Conservation (phyloP, 768 basidiomycete genomes). For the Leccinum obscurum region DNA sequence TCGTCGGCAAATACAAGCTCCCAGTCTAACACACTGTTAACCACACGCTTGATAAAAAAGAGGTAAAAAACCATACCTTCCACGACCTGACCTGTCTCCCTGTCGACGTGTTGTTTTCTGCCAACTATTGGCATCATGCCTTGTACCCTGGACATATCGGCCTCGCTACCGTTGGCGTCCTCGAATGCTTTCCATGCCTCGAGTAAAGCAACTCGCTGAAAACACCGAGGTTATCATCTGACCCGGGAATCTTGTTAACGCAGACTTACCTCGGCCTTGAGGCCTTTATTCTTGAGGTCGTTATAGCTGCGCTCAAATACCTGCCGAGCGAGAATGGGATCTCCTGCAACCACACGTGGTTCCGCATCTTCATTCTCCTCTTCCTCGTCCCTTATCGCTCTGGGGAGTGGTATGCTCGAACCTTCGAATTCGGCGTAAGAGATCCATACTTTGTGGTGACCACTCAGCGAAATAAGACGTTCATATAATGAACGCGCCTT, state of each 20-base stretch:
- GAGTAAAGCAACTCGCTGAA: conserved; percentile 84
- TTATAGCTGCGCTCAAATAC: conserved; percentile 89
- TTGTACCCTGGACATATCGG: conserved; percentile 80
- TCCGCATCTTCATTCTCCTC: conserved; percentile 56
- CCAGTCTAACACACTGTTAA: conserved; percentile 61
- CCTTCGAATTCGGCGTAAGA: conserved; percentile 93
- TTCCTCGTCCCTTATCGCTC: conserved; percentile 68
- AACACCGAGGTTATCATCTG: conserved; percentile 6
- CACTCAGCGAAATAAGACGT: conserved; percentile 78
- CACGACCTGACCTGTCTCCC: conserved; percentile 80
- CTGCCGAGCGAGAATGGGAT: conserved; percentile 64
- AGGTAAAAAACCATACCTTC: conserved; percentile 58
- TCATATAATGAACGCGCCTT: conserved; percentile 85
- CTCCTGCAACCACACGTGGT: conserved; percentile 66
- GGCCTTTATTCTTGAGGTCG: conserved; percentile 73
- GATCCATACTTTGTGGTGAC: conserved; percentile 97
- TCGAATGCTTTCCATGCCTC: conserved; percentile 98
- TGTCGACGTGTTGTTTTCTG: conserved; percentile 80
- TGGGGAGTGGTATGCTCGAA: conserved; percentile 64
- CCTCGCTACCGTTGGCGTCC: conserved; percentile 68
- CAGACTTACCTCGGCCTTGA: conserved; percentile 82
- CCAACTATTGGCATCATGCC: conserved; percentile 92
- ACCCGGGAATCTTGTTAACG: not conserved
- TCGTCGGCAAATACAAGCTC: conserved; percentile 96
- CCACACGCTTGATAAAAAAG: not conserved